Evolutionary conservation across 2,329 filamentous ascomycete genomes (phyloP).

Genomic region (Fusarium humuli): DNA sequence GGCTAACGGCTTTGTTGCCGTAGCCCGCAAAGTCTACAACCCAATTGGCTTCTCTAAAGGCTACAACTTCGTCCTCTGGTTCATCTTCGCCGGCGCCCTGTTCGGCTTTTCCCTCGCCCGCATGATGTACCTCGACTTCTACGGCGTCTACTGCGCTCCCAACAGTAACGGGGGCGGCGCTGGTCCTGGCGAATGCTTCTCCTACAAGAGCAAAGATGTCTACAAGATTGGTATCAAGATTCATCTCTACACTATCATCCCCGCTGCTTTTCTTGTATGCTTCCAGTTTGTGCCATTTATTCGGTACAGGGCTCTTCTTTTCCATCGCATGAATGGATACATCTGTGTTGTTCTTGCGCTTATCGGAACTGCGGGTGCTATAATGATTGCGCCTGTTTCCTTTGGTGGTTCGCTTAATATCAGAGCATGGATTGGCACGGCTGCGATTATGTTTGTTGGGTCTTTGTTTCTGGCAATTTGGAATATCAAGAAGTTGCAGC

Average conservation of each 20-base stretch:
- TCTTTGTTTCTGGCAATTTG: slow-evolving; percentile 61
- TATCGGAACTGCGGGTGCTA: slow-evolving; percentile 58
- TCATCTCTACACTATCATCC: slow-evolving; percentile 59
- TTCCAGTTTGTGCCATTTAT: slow-evolving; percentile 62
- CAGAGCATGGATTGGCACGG: slow-evolving; percentile 57
- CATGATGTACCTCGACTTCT: slow-evolving; percentile 40
- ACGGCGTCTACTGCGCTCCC: slow-evolving; percentile 19
- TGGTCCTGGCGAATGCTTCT: slow-evolving; percentile 24
- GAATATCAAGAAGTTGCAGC: slow-evolving; percentile 70
- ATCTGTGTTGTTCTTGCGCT: slow-evolving; percentile 61
- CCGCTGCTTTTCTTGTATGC: slow-evolving; percentile 56
- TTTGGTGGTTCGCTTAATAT: slow-evolving; percentile 66
- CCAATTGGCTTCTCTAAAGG: slow-evolving; percentile 64
- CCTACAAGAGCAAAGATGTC: slow-evolving; percentile 8
- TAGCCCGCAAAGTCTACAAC: slow-evolving; percentile 51
- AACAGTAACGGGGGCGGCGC: neutral
- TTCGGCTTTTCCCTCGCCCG: slow-evolving; percentile 30
- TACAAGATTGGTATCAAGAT: slow-evolving; percentile 56
- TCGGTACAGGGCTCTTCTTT: slow-evolving; percentile 59
- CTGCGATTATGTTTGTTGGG: slow-evolving; percentile 58
- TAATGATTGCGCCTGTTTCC: slow-evolving; percentile 63
- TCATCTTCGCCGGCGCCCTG: slow-evolving; percentile 58
- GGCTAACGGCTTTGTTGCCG: slow-evolving; percentile 13
- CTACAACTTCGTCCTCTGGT: slow-evolving; percentile 61
- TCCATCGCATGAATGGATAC: slow-evolving; percentile 74